Base-by-base conservation (phyloP, 2,329 filamentous ascomycete species). In the Aspergillus sp. region DNA sequence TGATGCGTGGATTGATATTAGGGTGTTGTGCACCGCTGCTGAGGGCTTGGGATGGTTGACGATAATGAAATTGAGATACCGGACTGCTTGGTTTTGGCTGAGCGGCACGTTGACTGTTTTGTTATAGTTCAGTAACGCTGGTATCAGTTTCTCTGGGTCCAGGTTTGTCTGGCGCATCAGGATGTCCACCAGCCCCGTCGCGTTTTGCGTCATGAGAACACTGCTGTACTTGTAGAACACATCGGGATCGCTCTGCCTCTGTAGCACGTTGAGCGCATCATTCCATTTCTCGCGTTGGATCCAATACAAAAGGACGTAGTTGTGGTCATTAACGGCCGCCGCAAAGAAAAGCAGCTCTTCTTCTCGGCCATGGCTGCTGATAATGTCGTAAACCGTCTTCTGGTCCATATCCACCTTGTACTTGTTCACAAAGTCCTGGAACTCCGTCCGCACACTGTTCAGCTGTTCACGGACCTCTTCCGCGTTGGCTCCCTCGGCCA, bases 181-280 rank as follows among this genome's bases (percentile, higher is more conserved):
- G 30, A 98, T 90, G 57, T 98, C 91, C n/a, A 97, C 86, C 20
- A 95, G 75, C 45, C 95, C 90, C 5, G 85, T 80, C 0, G 91
- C 83, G 3, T 84, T 84, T 63, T 96, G 88, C 13, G 84, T 85
- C 86, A 98, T 95, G 43, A 98, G 79, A n/a, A 97, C 90, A 60
- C 86, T 95, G 73, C 89, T 93, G 67, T 97, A 96, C 53, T 88
- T 86, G 74, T 97, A 97, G 70, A 97, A 98, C 41, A 95, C 88
- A 44, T 95, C 89, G 0, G 88, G 82, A 44, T 95, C 87, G 4
- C 85, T 95, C 70, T 98, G 93, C 67, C 87, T 90, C 72, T 96
- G 95, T 45, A 98, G 76, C 37, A 97, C 90, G 47, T 82, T 81
- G 55, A 98, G 75, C 2, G 90, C 89, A 59, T 96, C 90, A 4